These are phyloP conservation scores for Sungouiozyma ichnusensis DNA, from an alignment of 805 yeast species.

Conservation along the genomic window DNA sequence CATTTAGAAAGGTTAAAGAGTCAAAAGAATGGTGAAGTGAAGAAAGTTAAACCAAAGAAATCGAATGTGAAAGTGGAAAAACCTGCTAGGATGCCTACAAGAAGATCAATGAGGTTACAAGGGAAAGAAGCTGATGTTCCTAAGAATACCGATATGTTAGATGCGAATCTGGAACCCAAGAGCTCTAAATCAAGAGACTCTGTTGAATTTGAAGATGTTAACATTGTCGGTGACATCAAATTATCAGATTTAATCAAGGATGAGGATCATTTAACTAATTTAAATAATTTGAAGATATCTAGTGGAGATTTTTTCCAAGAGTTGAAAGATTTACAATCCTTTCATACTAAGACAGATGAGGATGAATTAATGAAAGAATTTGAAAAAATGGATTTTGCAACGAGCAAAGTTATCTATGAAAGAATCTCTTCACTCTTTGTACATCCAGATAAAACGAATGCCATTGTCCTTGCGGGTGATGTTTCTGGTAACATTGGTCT, in stretches of 20 bases:
- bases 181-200: neutral
- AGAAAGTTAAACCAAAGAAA: slow-evolving; percentile 17
- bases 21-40: slow-evolving; percentile 18
- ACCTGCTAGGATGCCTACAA: slow-evolving; percentile 38
- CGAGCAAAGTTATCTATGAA: slow-evolving; percentile 54
- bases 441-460: slow-evolving; percentile 60
- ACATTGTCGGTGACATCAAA: slow-evolving; percentile 56
- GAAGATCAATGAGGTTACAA: slow-evolving; percentile 71
- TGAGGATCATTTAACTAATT: slow-evolving; percentile 28
- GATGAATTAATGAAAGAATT: slow-evolving; percentile 39
- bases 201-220: slow-evolving; percentile 42
- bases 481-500: slow-evolving; percentile 78
- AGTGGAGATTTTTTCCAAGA: slow-evolving; percentile 63
- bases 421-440: slow-evolving; percentile 65
- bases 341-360: slow-evolving; percentile 33
- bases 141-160: neutral
- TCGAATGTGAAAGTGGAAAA: slow-evolving; percentile 10
- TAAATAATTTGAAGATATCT: slow-evolving; percentile 36
- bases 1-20: slow-evolving; percentile 8
- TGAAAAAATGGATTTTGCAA: slow-evolving; percentile 53
- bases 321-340: slow-evolving; percentile 30
- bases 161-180: slow-evolving; percentile 2
- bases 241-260: slow-evolving; percentile 46
- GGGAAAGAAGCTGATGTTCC: slow-evolving; percentile 46
- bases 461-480: slow-evolving; percentile 77